Conservation (phyloP, 495 filamentous ascomycete genomes). For the Penicillium subrubescens region DNA sequence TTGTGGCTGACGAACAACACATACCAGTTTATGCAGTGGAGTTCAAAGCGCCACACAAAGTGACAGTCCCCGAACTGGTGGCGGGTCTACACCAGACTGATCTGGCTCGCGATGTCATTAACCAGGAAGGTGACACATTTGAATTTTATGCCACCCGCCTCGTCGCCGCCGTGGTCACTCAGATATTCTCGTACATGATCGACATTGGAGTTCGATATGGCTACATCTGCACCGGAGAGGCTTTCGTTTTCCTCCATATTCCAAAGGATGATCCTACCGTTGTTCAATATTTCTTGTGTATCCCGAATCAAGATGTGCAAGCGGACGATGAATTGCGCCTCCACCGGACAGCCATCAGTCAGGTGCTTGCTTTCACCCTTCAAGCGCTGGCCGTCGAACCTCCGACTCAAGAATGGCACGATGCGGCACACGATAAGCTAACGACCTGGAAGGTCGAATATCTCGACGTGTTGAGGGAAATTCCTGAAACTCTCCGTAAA, state of each 20-base stretch:
- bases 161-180: constrained; percentile 42
- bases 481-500: constrained; percentile 31
- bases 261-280: constrained; percentile 32
- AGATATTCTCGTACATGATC: constrained; percentile 54
- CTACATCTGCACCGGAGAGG: constrained; percentile 49
- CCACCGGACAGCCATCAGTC: constrained; percentile 45
- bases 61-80: constrained; percentile 31
- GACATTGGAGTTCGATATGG: constrained; percentile 43
- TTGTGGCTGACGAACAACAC: too few species aligned
- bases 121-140: constrained; percentile 32
- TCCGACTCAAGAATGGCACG: constrained; percentile 41
- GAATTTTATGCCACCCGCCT: constrained; percentile 31
- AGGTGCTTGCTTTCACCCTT: constrained; percentile 52
- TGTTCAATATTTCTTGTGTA: constrained; percentile 32
- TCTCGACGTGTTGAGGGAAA: constrained; percentile 28
- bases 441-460: constrained; percentile 34
- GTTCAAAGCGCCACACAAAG: too few species aligned
- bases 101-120: constrained; percentile 31
- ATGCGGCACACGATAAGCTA: constrained; percentile 14
- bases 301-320: constrained; percentile 35
- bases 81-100: constrained; percentile 35
- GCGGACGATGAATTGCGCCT: constrained; percentile 29
- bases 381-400: constrained; percentile 37
- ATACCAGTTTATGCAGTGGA: too few species aligned
- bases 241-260: constrained; percentile 51